These are phyloP conservation scores for Beauveria asiatica DNA, from an alignment of 2,329 filamentous ascomycete genomes.

Conservation along the genomic window DNA sequence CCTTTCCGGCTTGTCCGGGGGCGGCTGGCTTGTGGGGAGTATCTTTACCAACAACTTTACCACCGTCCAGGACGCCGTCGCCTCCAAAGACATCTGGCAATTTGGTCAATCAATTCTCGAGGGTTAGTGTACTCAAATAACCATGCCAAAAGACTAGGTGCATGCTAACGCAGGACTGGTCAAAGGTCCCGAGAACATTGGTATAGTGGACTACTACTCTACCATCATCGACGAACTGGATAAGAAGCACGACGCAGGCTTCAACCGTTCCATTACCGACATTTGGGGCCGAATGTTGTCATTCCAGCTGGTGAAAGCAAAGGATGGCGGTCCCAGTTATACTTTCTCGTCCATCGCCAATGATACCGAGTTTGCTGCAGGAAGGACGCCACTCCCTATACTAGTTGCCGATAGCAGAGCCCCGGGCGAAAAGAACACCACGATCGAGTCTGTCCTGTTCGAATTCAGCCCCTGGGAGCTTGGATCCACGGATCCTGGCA, in stretches of 20 bases:
- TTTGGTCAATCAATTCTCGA: constrained; percentile 33
- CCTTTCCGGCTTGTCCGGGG: constrained; percentile 70
- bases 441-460: constrained; percentile 51
- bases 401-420: constrained; percentile 40
- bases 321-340: constrained; percentile 63
- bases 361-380: constrained; percentile 33
- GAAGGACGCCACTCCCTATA: constrained; percentile 39
- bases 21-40: constrained; percentile 77
- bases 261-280: constrained; percentile 65
- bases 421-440: constrained; percentile 34
- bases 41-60: constrained; percentile 80
- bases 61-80: constrained; percentile 36
- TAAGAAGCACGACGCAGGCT: constrained; percentile 32
- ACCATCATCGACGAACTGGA: constrained; percentile 27
- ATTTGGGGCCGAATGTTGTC: constrained; percentile 83
- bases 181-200: constrained; percentile 27
- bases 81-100: constrained; percentile 31
- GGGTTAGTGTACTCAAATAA: constrained; percentile 15
- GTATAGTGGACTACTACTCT: constrained; percentile 31
- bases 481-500: constrained; percentile 52
- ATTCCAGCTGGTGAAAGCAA: constrained; percentile 74
- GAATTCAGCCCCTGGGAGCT: constrained; percentile 61
- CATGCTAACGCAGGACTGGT: neutral
- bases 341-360: constrained; percentile 67
- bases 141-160: neutral